Conservation (phyloP, 148 eudicot genomes). For the Suaeda aralocaspica region DNA sequence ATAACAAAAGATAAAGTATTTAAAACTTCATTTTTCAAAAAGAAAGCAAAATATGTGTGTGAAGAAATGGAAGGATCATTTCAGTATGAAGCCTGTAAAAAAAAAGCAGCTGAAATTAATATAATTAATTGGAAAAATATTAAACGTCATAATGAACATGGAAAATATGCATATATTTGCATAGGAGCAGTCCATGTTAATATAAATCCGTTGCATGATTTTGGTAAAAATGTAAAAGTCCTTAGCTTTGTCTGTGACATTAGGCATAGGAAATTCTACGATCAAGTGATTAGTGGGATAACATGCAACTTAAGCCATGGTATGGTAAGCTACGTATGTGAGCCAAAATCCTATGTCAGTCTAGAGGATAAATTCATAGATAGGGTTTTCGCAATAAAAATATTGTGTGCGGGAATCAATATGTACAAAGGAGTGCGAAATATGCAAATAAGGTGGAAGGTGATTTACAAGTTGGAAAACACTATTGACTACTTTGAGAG, state of each 20-base stretch:
- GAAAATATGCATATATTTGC: neutral
- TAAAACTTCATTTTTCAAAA: neutral
- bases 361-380: neutral
- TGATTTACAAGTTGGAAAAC: neutral
- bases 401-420: neutral
- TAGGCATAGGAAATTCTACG: neutral
- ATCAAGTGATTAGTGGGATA: neutral
- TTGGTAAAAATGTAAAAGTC: neutral
- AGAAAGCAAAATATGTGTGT: neutral
- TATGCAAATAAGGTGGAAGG: neutral
- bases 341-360: neutral
- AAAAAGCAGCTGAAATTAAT: neutral
- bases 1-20: neutral
- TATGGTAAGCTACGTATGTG: neutral
- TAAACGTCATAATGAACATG: neutral
- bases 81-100: neutral
- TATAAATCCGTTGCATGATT: neutral
- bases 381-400: neutral
- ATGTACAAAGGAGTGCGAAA: neutral
- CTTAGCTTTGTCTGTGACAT: neutral
- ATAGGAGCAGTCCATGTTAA: neutral
- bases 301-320: neutral
- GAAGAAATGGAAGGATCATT: conserved; percentile 5
- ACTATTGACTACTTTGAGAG: neutral
- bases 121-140: neutral